A percentile compares a stretch with the other conserved stretches of the same genome.
Conservation (phyloP, 1,284 basidiomycete genomes). For the Cystobasidium sp. region DNA sequence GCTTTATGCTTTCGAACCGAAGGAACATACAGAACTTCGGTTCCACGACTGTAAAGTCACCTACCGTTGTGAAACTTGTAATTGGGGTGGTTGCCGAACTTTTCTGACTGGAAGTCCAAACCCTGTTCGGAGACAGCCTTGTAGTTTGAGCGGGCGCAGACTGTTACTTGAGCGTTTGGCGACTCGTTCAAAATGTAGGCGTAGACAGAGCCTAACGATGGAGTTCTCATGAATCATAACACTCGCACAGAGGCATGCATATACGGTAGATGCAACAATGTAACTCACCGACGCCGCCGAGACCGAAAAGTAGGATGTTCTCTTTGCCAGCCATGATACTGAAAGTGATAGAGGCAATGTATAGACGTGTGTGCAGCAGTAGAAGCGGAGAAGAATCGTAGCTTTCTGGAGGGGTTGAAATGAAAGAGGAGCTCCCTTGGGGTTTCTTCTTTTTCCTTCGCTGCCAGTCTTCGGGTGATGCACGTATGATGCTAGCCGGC, state of each 20-base stretch:
- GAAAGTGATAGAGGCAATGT: neutral
- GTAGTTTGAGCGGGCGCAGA: constrained; percentile 61
- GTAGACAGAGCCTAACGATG: constrained; percentile 60
- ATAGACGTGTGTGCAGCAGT: neutral
- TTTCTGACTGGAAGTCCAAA: constrained; percentile 53
- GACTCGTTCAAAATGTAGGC: constrained; percentile 58
- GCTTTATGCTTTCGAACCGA: too few relatives aligned
- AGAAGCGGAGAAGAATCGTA: neutral
- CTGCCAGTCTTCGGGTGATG: neutral
- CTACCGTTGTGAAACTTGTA: constrained; percentile 44
- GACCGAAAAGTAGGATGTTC: constrained; percentile 57
- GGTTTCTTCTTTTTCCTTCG: neutral
- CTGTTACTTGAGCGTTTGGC: constrained; percentile 57
- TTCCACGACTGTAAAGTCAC: constrained; percentile 47
- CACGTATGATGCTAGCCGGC: neutral
- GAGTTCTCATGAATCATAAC: too few relatives aligned
- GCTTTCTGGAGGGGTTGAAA: neutral
- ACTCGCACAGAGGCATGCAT: too few relatives aligned
- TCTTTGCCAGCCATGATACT: constrained; percentile 13
- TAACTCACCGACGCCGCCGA: constrained; percentile 53
- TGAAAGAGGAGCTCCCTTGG: constrained; percentile 10
- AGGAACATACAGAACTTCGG: neutral
- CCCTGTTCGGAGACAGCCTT: constrained; percentile 57
- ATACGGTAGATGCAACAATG: too few relatives aligned
- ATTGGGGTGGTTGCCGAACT: constrained; percentile 51